phyloP scores from a whole-genome alignment of 768 basidiomycete genomes.

The Lepiota venenata region DNA sequence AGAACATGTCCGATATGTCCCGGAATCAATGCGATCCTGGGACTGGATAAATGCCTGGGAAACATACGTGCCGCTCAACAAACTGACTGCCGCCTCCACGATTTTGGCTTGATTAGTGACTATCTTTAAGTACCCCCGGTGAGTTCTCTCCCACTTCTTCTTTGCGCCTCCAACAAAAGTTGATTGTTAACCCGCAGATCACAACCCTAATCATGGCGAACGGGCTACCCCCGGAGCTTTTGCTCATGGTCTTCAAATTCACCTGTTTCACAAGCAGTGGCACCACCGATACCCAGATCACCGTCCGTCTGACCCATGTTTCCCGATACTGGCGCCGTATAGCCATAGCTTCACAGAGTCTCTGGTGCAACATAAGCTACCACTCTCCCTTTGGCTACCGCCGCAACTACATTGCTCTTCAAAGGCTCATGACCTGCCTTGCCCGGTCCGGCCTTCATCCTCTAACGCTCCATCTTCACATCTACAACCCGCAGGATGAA shows the following conservation, averaged over 20 bases:
- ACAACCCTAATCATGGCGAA: not conserved
- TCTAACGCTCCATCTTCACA: conserved; percentile 3
- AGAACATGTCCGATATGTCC: not conserved
- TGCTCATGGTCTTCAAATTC: conserved; percentile 11
- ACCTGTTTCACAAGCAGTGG: conserved; percentile 2
- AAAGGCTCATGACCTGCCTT: conserved; percentile 11
- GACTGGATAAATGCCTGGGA: conserved; percentile 7
- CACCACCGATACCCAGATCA: conserved; percentile 4
- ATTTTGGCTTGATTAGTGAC: not conserved
- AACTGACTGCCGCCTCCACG: not conserved
- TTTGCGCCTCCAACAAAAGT: no score
- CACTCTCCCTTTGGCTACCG: conserved; percentile 9
- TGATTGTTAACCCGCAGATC: not conserved
- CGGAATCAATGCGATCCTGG: conserved; percentile 10
- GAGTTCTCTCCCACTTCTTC: not conserved
- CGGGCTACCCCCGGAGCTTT: conserved; percentile 9
- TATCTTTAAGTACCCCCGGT: not conserved
- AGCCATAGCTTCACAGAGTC: conserved; percentile 4
- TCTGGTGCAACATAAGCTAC: conserved; percentile 12
- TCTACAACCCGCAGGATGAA: conserved; percentile 5
- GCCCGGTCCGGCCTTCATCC: conserved; percentile 4
- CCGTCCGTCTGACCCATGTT: conserved; percentile 9
- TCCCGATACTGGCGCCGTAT: conserved; percentile 10
- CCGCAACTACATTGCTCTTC: conserved; percentile 7
- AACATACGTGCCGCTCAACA: conserved; percentile 5